phyloP scores from a whole-genome alignment of 805 yeast genomes.

The Candida endomychidarum region DNA sequence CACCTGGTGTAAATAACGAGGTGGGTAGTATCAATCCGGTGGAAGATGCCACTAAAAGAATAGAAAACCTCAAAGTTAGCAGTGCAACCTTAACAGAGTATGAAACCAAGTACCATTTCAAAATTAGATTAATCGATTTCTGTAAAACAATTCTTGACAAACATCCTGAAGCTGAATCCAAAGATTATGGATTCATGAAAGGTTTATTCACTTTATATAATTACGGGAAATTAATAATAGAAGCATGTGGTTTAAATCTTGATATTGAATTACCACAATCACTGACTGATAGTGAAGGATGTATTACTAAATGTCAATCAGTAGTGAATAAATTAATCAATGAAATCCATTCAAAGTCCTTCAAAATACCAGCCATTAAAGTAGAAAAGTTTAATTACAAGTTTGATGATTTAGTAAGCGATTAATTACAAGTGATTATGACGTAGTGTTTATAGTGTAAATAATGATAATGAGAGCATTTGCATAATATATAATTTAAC shows the following conservation, averaged over 20 bases:
- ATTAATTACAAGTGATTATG: conserved; percentile 2
- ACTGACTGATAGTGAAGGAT: neutral
- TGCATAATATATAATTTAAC: conserved; percentile 5
- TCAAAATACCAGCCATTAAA: neutral
- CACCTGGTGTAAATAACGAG: no score
- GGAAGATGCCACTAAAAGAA: no score
- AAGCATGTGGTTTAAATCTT: conserved; percentile 3
- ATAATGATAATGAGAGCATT: conserved; percentile 8
- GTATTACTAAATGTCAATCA: neutral
- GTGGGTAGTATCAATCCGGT: no score
- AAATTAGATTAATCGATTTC: conserved; percentile 86
- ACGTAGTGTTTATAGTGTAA: conserved; percentile 2
- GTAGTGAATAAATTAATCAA: neutral
- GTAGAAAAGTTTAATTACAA: neutral
- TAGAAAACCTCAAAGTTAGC: neutral
- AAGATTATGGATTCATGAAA: conserved; percentile 79
- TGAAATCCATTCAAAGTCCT: conserved; percentile 1
- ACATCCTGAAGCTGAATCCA: neutral
- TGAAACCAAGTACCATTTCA: conserved; percentile 18
- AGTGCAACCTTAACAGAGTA: neutral
- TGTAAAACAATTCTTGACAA: conserved; percentile 62
- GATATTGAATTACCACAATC: neutral
- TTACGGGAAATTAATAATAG: conserved; percentile 31
- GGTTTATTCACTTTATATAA: conserved; percentile 75
- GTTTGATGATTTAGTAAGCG: conserved; percentile 9